Conservation (phyloP, 140 eudicot genomes). For the Flaveria floridana region DNA sequence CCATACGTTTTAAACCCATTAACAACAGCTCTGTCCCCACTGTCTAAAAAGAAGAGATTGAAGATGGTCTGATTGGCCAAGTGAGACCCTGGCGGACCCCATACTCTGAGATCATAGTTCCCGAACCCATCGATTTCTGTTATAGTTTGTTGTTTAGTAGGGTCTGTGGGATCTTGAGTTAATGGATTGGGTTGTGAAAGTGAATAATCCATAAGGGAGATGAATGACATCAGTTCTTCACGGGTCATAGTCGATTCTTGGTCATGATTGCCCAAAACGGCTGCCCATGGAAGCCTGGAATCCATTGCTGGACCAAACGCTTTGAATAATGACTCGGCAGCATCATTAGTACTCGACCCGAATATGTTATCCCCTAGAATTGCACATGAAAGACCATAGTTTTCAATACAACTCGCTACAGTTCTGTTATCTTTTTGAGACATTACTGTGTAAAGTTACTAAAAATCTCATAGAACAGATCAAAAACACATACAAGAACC, state of each 20-base stretch:
- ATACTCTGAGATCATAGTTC: conserved; percentile 72
- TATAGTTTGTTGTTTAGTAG: conserved; percentile 31
- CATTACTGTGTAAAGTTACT: not conserved
- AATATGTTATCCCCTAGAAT: conserved; percentile 85
- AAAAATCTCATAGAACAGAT: no score
- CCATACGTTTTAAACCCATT: conserved; percentile 77
- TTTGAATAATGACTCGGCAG: conserved; percentile 83
- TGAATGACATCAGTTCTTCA: conserved; percentile 84
- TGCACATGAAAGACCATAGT: not conserved
- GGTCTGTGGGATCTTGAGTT: conserved; percentile 35
- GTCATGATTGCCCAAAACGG: conserved; percentile 94
- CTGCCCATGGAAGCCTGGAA: conserved; percentile 93
- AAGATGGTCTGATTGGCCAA: conserved; percentile 68
- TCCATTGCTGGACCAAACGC: conserved; percentile 77
- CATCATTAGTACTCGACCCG: conserved; percentile 82
- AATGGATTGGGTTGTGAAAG: conserved; percentile 74
- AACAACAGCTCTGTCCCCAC: conserved; percentile 83
- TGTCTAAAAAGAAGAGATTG: conserved; percentile 82
- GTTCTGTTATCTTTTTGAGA: not conserved
- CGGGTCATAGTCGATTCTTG: conserved; percentile 97
- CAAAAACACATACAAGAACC: not conserved
- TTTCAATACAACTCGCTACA: not conserved
- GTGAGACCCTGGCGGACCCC: conserved; percentile 72
- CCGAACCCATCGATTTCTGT: conserved; percentile 78
- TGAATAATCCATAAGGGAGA: conserved; percentile 95